Base-by-base conservation (phyloP, 2,329 filamentous ascomycete species). In the Monosporascus sp. region DNA sequence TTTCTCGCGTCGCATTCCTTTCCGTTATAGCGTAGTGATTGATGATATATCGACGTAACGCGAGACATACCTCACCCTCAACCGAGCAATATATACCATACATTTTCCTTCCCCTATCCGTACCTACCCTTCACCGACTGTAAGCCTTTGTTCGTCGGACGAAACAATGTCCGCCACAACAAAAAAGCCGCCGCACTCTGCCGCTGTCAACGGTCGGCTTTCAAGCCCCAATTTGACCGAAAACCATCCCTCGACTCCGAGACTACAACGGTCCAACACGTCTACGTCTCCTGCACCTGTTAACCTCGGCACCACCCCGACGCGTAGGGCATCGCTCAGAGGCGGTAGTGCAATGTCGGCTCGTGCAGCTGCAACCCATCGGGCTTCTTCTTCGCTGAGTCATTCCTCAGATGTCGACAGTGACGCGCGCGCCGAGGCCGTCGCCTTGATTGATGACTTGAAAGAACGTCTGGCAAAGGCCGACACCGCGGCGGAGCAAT, bases 381-480 rank as follows among this genome's bases (percentile, higher is more conserved):
- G 87, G 60, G 80, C 79, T 58, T 70, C 74, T 53, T 79, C 76
- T 5, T 69, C 74, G 8, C 65, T 78, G 17, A 68, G 70, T 61
- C 72, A 71, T 55, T 68, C 64, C 53, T 59, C 78, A 49, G 78
- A 80, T 55, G 77, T 76, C 37, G 85, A 89, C 52, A 81, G 91
- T 59, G 88, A 92, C 50, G 85, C 86, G 57, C 85, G 88, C 61
- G 91, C 89, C 18, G 91, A 94, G 71, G 86, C 88, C 57, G 78
- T 90, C 43, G 86, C 89, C 17, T 76, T 89, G 53, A 80, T 96
- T 54, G 89, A 95, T 59, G 91, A 97, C 59, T 76, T 97, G 55
- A 91, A 91, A 72, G 85, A 91, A 59, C 85, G 90, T 53, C 78
- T 97, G 49, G 82, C 89, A 64, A 89, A 87, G 70, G 88, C 91